Evolutionary conservation across 1,284 basidiomycete species (phyloP).

Genomic region (Puccinia horiana): DNA sequence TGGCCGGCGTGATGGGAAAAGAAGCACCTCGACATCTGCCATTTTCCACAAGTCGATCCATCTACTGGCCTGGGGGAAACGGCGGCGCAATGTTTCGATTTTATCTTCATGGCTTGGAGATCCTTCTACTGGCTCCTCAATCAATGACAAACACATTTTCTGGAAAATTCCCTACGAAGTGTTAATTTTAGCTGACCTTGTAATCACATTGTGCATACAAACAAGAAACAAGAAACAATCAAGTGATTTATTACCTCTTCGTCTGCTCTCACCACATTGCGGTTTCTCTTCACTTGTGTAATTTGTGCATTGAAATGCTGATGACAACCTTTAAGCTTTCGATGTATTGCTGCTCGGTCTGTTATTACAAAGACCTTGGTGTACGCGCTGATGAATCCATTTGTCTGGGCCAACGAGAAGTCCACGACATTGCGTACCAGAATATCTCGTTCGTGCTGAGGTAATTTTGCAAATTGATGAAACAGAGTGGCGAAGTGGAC

Average conservation of each 20-base stretch:
- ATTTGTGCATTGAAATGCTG: too few relatives aligned
- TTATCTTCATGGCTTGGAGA: not conserved
- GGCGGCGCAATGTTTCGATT: not conserved
- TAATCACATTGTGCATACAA: too few relatives aligned
- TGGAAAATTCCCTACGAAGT: not conserved
- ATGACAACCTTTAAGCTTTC: too few relatives aligned
- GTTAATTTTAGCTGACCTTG: too few relatives aligned
- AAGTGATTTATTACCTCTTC: not conserved
- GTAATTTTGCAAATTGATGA: not conserved
- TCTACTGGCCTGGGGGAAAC: not conserved
- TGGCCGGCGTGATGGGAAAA: not conserved
- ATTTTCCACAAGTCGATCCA: constrained; percentile 21
- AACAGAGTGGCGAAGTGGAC: not conserved
- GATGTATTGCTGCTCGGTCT: not conserved
- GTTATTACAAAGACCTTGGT: too few relatives aligned
- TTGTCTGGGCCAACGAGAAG: too few relatives aligned
- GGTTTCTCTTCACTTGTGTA: not conserved
- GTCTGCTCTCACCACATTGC: not conserved
- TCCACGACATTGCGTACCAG: not conserved
- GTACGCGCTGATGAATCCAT: not conserved
- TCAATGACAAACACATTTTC: not conserved
- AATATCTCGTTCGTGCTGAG: not conserved
- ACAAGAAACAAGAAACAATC: not conserved
- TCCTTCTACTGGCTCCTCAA: not conserved
- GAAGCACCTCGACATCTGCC: not conserved